Evolutionary conservation across 2,329 filamentous ascomycete species (phyloP).

Genomic region (Cytospora chrysosperma): DNA sequence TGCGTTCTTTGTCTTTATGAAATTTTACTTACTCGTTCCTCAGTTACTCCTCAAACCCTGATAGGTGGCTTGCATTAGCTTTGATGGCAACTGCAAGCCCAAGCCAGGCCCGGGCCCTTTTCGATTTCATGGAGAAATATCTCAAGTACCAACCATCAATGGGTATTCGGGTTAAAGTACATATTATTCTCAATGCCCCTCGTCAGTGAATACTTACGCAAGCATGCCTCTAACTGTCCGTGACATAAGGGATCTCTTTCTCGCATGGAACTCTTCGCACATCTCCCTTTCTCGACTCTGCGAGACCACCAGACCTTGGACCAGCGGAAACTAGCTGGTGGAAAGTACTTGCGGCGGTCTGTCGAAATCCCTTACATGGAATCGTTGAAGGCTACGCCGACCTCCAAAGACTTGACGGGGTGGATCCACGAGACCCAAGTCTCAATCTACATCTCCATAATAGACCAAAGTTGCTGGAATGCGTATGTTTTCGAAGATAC

Average conservation of each 20-base stretch:
- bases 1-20: not conserved
- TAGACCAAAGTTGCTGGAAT: not conserved
- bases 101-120: not conserved
- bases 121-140: slow-evolving; percentile 5
- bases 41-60: not conserved
- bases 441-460: not conserved
- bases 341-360: not conserved
- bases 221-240: not conserved
- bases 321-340: not conserved
- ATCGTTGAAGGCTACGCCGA: fast-evolving
- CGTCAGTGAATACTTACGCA: not conserved
- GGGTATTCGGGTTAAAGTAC: not conserved
- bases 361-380: not conserved
- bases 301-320: not conserved
- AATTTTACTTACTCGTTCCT: not conserved
- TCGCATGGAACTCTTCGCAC: not conserved
- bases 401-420: not conserved
- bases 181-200: no score
- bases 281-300: slow-evolving; percentile 1
- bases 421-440: slow-evolving; percentile 6
- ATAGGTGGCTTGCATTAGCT: not conserved
- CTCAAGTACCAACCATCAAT: not conserved
- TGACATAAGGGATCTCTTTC: not conserved
- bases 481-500: slow-evolving; percentile 1
- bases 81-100: not conserved